A percentile compares a stretch with the other conserved stretches of the same genome.
phyloP scores from a whole-genome alignment of 2,329 filamentous ascomycete species.

The Fusarium humuli region DNA sequence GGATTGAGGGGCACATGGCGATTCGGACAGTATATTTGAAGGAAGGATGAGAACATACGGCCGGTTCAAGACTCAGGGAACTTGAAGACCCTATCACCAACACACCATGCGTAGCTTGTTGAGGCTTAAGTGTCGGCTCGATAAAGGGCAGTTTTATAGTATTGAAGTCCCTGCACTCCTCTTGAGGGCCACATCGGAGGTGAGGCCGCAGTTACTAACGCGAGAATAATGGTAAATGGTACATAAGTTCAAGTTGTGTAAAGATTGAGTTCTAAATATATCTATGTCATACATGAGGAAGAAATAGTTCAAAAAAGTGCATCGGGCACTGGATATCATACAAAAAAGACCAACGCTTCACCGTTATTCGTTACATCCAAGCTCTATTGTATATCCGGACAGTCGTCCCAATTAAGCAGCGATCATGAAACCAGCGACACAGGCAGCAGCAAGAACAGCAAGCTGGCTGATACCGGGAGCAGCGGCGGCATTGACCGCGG shows the following conservation, averaged over 20 bases:
- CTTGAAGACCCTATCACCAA: too few species aligned
- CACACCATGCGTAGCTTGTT: too few species aligned
- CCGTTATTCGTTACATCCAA: not conserved
- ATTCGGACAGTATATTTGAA: too few species aligned
- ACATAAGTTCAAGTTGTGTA: not conserved
- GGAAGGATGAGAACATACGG: fast-evolving
- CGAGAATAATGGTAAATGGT: too few species aligned
- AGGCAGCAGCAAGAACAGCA: slow-evolving; percentile 14
- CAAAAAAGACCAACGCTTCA: slow-evolving; percentile 11
- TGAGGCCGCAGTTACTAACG: too few species aligned
- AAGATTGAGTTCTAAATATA: not conserved
- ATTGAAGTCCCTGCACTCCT: too few species aligned
- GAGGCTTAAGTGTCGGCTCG: too few species aligned
- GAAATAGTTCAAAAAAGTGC: not conserved
- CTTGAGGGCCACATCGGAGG: too few species aligned
- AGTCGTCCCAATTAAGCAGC: not conserved
- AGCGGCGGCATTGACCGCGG: not conserved
- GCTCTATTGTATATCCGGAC: not conserved
- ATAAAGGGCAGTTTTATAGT: too few species aligned
- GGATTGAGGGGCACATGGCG: too few species aligned
- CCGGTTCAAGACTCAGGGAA: too few species aligned
- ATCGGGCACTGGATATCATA: slow-evolving; percentile 23
- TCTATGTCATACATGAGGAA: not conserved
- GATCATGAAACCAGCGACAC: slow-evolving; percentile 23
- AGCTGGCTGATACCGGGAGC: not conserved